These are phyloP conservation scores for Gaertneriomyces sp. DNA, from an alignment of 192 early-diverging fungal genomes.

Conservation along the genomic window DNA sequence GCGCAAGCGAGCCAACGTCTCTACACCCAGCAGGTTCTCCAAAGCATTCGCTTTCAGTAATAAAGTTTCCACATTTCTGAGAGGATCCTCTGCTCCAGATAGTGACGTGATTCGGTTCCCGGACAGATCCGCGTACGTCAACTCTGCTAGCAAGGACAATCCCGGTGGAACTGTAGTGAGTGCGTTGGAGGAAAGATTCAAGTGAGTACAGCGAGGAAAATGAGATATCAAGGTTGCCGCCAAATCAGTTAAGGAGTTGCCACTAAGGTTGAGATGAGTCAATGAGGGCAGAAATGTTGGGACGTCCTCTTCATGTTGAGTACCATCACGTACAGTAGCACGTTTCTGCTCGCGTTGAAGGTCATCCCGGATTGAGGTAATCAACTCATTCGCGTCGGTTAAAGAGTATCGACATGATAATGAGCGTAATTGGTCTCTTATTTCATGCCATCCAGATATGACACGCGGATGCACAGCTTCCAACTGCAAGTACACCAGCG, in stretches of 20 bases:
- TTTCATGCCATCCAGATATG: conserved; percentile 19
- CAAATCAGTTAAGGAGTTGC: conserved; percentile 19
- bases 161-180: conserved; percentile 23
- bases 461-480: conserved; percentile 21
- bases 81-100: conserved; percentile 16
- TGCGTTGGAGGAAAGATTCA: conserved; percentile 33
- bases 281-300: conserved; percentile 12
- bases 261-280: conserved; percentile 24
- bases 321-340: not conserved
- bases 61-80: conserved; percentile 22
- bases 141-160: conserved; percentile 18
- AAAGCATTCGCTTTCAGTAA: conserved; percentile 26
- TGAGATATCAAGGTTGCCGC: conserved; percentile 11
- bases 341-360: not conserved
- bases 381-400: conserved; percentile 15
- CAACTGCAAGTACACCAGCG: conserved; percentile 22
- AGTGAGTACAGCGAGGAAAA: conserved; percentile 14
- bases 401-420: conserved; percentile 24
- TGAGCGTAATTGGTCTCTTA: conserved; percentile 8
- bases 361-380: not conserved
- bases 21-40: conserved; percentile 34
- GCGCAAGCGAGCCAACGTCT: conserved; percentile 27
- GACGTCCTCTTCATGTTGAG: conserved; percentile 12
- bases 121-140: conserved; percentile 19
- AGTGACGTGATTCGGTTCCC: conserved; percentile 32